Percentiles rank a stretch among this genome's conserved stretches.
These are phyloP conservation scores for Coemansia sp. DNA, from an alignment of 192 early-diverging fungal genomes.

Conservation along the genomic window DNA sequence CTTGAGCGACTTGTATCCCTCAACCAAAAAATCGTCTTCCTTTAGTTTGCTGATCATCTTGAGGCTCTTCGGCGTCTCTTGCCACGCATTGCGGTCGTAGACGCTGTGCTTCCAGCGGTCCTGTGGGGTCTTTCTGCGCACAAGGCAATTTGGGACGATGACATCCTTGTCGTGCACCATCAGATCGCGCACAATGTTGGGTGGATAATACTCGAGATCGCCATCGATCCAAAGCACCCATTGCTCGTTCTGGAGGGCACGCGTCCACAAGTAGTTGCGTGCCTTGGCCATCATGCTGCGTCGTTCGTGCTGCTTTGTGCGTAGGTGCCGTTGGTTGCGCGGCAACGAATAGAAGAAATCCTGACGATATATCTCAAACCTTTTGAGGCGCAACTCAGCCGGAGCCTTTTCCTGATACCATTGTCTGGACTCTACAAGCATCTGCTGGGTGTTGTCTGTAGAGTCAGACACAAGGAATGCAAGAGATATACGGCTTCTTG, in stretches of 20 bases:
- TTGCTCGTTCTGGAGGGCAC: slow-evolving; percentile 59
- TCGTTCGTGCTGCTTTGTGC: slow-evolving; percentile 60
- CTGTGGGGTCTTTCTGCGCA: slow-evolving; percentile 37
- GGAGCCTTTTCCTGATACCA: slow-evolving; percentile 51
- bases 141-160: slow-evolving; percentile 65
- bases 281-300: slow-evolving; percentile 63
- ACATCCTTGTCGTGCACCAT: slow-evolving; percentile 68
- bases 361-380: slow-evolving; percentile 63
- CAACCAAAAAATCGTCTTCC: slow-evolving; percentile 42
- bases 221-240: slow-evolving; percentile 78
- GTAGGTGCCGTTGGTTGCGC: slow-evolving; percentile 60
- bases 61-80: slow-evolving; percentile 61
- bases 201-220: slow-evolving; percentile 69
- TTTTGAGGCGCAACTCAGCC: slow-evolving; percentile 53
- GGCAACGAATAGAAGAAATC: slow-evolving; percentile 56
- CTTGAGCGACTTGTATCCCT: slow-evolving; percentile 47
- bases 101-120: slow-evolving; percentile 56
- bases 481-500: slow-evolving; percentile 63
- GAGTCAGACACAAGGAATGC: slow-evolving; percentile 69
- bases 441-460: slow-evolving; percentile 59
- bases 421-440: slow-evolving; percentile 43
- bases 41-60: slow-evolving; percentile 46
- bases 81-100: slow-evolving; percentile 72
- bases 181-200: slow-evolving; percentile 59
- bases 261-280: slow-evolving; percentile 63